A percentile compares a stretch with the other conserved stretches of the same genome.
These are phyloP conservation scores for Fusarium staphyleae DNA, from an alignment of 2,329 filamentous ascomycete species.

Conservation along the genomic window DNA sequence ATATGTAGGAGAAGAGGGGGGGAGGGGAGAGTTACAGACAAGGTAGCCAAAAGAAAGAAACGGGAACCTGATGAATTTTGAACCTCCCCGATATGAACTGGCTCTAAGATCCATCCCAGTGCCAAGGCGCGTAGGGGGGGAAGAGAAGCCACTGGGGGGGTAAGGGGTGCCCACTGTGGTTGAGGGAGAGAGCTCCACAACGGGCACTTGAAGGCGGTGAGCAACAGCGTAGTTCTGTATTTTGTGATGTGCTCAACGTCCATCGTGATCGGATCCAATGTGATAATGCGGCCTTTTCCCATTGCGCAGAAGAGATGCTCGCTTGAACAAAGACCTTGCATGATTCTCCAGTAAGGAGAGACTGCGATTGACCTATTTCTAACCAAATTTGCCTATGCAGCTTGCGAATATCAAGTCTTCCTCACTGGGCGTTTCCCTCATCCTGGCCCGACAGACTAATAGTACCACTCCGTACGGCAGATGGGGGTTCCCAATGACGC, in stretches of 20 bases:
- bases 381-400: too few relatives aligned
- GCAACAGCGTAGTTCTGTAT: background rate
- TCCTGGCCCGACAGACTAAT: too few relatives aligned
- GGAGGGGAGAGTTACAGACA: conserved; percentile 24
- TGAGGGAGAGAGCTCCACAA: conserved; percentile 33
- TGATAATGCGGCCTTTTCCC: conserved; percentile 4
- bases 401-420: too few relatives aligned
- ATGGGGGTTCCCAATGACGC: too few relatives aligned
- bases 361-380: too few relatives aligned
- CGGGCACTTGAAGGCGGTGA: conserved; percentile 41
- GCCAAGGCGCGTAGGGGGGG: conserved; percentile 29
- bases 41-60: conserved; percentile 30
- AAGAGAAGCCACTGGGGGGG: conserved; percentile 22
- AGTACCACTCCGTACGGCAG: too few relatives aligned
- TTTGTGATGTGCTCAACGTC: background rate
- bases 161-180: conserved; percentile 6
- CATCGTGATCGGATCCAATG: conserved; percentile 11
- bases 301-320: background rate
- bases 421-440: too few relatives aligned
- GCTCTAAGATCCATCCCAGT: conserved; percentile 35
- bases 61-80: conserved; percentile 38
- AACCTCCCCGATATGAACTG: conserved; percentile 35
- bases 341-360: too few relatives aligned
- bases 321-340: too few relatives aligned
- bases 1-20: too few relatives aligned